These are phyloP conservation scores for Penicillium rolfsii DNA, from an alignment of 2,329 filamentous ascomycete genomes.

Conservation along the genomic window DNA sequence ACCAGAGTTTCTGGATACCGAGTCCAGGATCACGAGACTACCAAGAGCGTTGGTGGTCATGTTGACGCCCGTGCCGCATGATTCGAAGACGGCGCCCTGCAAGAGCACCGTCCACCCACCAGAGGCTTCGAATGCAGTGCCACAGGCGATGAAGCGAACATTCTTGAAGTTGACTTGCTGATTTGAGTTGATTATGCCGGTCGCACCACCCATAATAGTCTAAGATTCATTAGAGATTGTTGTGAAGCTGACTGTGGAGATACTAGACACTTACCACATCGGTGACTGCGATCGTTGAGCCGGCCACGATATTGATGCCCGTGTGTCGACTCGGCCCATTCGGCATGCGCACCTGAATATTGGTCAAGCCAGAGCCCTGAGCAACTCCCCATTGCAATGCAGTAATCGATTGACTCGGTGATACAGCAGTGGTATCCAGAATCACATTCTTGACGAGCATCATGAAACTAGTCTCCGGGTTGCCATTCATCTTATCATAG, in stretches of 20 bases:
- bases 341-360: constrained; percentile 40
- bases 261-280: constrained; percentile 31
- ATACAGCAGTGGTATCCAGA: constrained; percentile 35
- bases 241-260: no score
- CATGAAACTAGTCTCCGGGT: constrained; percentile 38
- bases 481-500: constrained; percentile 28
- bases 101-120: constrained; percentile 36
- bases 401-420: constrained; percentile 23
- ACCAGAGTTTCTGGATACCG: constrained; percentile 29
- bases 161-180: constrained; percentile 50
- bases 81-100: constrained; percentile 34
- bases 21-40: constrained; percentile 36
- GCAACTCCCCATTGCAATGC: constrained; percentile 42
- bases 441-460: constrained; percentile 39
- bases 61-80: constrained; percentile 34
- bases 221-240: not conserved
- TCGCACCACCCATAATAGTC: constrained; percentile 33
- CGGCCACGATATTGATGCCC: constrained; percentile 33
- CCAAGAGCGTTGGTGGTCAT: constrained; percentile 34
- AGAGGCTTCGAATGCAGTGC: constrained; percentile 50
- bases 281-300: constrained; percentile 33
- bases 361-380: constrained; percentile 39
- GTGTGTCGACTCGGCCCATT: constrained; percentile 31
- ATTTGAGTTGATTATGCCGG: constrained; percentile 36
- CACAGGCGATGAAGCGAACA: constrained; percentile 63